Base-by-base conservation (phyloP, 1,139 yeast genomes). In the Candida frijolesensis region DNA sequence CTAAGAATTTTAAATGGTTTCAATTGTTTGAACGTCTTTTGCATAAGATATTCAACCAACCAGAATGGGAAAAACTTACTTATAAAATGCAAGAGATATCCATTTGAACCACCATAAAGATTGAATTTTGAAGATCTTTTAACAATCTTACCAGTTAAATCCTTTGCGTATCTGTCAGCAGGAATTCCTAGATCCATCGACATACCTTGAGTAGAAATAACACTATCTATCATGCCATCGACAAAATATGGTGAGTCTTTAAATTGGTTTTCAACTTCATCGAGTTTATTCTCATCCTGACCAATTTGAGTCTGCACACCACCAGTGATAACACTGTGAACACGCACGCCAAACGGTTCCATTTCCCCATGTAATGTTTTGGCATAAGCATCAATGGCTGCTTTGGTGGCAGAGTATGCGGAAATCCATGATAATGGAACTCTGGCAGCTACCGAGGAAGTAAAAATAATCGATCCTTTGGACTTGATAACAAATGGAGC, bases 331-430 rank as follows among this genome's bases (percentile, higher is more conserved):
- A 74, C 67, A 43, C 69, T 62, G 54, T 71, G 72, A 7, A 74
- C 79, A 22, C 58, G 52, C 8, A 70, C 75, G 0, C 70, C 76
- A 51, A 70, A 71, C 0, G 77, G 77, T 48, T 59, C 57, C 69
- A 89, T 64, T 66, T 89, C 96, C 32, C 86, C 62, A 45, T 86
- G 80, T 50, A 88, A 71, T 1, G 78, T 77, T 48, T 79, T 75
- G 1, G 89, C 87, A 63, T 84, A 89, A 53, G 80, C 84, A 60
- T 86, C 89, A 50, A 89, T 80, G 1, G 95, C 95, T 1, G 95
- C 90, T 54, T 74, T 73, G 39, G 76, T 66, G 3, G 77, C 62
- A 53, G 68, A 63, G 55, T 73, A 74, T 16, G 62, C 62, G 12
- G 67, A 54, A 0, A 61, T 56, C 76, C 77, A 74, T 5, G 74